These are phyloP conservation scores for Mucor lusitanicus DNA, from an alignment of 371 early-diverging fungal genomes.

Conservation along the genomic window DNA sequence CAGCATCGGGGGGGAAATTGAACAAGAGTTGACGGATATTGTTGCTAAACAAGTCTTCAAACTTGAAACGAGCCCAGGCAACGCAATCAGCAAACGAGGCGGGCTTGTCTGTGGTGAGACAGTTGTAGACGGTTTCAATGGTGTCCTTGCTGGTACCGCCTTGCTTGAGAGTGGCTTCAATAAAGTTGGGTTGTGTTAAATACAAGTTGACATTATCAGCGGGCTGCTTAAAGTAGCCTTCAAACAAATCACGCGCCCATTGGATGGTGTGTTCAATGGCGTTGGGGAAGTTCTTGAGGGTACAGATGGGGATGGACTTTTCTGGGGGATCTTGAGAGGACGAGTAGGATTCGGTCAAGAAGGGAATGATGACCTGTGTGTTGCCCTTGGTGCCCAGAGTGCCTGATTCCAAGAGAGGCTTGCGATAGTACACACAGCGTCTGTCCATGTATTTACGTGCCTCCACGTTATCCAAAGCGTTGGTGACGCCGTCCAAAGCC, in stretches of 20 bases:
- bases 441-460: constrained; percentile 98
- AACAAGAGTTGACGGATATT: constrained; percentile 91
- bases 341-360: constrained; percentile 98
- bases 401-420: constrained; percentile 98
- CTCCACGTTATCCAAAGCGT: constrained; percentile 99
- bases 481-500: constrained; percentile 90
- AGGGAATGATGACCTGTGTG: constrained; percentile 96
- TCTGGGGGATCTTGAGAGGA: constrained; percentile 99
- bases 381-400: constrained; percentile 99
- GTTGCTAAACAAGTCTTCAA: constrained; percentile 94
- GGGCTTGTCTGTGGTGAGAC: constrained; percentile 79
- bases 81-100: constrained; percentile 90
- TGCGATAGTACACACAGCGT: constrained; percentile 95
- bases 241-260: constrained; percentile 99
- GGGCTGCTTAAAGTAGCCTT: constrained; percentile 91
- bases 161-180: constrained; percentile 81
- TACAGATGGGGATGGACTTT: constrained; percentile 99
- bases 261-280: constrained; percentile 99
- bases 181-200: constrained; percentile 79
- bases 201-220: constrained; percentile 94
- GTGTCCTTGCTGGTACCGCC: constrained; percentile 81
- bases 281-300: constrained; percentile 99
- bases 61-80: constrained; percentile 89
- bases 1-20: constrained; percentile 94
- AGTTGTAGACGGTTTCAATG: constrained; percentile 69